Evolutionary conservation across 768 basidiomycete genomes (phyloP), one percentile per base, ranked within the genome.

Genomic region (Boletus rufocinnamomeus): DNA sequence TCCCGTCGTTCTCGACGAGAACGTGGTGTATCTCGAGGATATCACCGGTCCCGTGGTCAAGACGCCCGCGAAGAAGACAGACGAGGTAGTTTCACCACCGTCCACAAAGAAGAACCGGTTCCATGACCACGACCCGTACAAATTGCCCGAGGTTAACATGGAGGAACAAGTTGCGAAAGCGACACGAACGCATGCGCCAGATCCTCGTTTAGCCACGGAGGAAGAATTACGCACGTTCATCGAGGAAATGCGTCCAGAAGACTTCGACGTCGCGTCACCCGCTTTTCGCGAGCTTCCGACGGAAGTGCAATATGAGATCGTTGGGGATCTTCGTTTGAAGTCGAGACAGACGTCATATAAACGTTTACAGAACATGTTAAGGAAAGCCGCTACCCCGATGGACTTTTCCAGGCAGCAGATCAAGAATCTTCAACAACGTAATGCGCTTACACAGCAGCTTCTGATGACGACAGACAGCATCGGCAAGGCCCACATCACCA

Each of bases 371-470:
- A 87, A 88, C 56, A 99, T 99, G 97, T 78, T 96, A 21, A 80
- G 78, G 54, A 83, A 80, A 45, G 82, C 94, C 0, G 79, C 77
- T 2, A 96, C 95, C 0, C 87, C 97, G 0, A 78, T 98, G 54
- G 97, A 98, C 72, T 99, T 99, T 71, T 98, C 95, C 1, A 94
- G 89, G 66, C 89, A 96, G 62, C 97, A 99, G 72, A 98, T 99
- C 72, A 83, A 86, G 73, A 90, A 93, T 66, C 80, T 99, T 11
- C 82, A 86, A 62, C 89, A 97, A 72, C 81, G 97, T 38, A 99
- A 99, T 69, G 71, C 85, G 4, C 78, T 98, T 61, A 98, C 97
- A 2, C 97, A 98, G 65, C 93, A 96, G 67, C 82, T 99, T 35
- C 77, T 98, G 48, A 84, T 82, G 49, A 96, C 97, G 17, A 97